phyloP scores from a whole-genome alignment of 2,329 filamentous ascomycete species.

The Torrubiella hemipterigena region DNA sequence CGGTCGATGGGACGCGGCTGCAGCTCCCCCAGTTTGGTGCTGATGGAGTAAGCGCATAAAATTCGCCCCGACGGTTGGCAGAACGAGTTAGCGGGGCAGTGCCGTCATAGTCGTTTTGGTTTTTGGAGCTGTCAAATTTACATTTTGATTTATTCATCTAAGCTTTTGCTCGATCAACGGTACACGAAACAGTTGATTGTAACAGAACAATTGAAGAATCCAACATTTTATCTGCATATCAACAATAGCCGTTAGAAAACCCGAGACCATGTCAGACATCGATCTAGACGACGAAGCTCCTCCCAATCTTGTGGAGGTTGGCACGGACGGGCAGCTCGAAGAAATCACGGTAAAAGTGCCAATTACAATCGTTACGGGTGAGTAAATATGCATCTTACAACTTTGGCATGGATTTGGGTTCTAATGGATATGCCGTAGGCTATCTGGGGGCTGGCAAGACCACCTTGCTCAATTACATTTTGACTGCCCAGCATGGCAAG shows the following conservation, averaged over 20 bases:
- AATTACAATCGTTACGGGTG: slow-evolving; percentile 75
- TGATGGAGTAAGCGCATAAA: too few species aligned
- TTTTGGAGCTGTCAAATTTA: too few species aligned
- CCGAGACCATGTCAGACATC: slow-evolving; percentile 26
- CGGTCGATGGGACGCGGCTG: slow-evolving; percentile 5
- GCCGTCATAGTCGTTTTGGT: too few species aligned
- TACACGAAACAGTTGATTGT: too few species aligned
- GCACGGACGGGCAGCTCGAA: slow-evolving; percentile 18
- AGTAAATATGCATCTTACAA: too few species aligned
- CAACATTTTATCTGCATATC: too few species aligned
- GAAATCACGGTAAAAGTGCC: slow-evolving; percentile 56
- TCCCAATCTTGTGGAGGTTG: slow-evolving; percentile 48
- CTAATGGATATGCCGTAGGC: slow-evolving; percentile 36
- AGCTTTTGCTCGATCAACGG: too few species aligned
- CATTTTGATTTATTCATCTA: too few species aligned
- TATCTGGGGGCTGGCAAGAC: slow-evolving; percentile 96
- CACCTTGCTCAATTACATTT: slow-evolving; percentile 87
- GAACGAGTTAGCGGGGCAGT: too few species aligned
- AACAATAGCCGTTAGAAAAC: background rate
- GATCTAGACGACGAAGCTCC: slow-evolving; percentile 55
- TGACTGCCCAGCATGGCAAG: slow-evolving; percentile 91
- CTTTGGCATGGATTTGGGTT: background rate
- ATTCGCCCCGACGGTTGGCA: too few species aligned
- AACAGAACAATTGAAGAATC: too few species aligned
- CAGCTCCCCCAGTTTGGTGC: too few species aligned